Evolutionary conservation across 805 yeast genomes (phyloP), one percentile per base, ranked within the genome.

Genomic region (Candida chauliodis): DNA sequence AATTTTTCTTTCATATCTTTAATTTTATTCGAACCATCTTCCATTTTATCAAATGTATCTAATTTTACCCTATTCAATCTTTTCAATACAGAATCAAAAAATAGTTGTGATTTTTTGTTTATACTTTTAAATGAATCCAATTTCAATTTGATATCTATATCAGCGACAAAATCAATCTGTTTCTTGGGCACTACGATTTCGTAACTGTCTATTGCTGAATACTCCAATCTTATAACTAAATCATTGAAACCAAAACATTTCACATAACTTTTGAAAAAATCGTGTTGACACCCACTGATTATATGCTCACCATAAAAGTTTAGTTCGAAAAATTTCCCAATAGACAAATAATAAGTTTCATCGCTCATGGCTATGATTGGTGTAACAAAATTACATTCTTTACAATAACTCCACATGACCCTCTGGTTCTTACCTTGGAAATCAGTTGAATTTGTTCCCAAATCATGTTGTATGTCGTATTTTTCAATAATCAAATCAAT

Each of bases 401-500:
- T 85, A 58, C 99, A 93, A 47, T 75, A 79, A 55, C 95, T 85
- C 99, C 99, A 93, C 67, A 90, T 83, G 38, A 89, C 63, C 29
- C 95, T 79, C 9, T 81, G 79, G 33, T 57, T 59, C 21, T 51
- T 56, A 5, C 56, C 57, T 33, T 41, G 44, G 18, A 36, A 38
- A 27, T 53, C 48, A 14, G 53, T 48, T 10, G 50, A 51, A 17
- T 52, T 50, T 2, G 53, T 46, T 11, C 22, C 13, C 8, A 22
- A n/a, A 19, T 33, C 22, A 14, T 22, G 21, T 17, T 27, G 41
- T 15, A 41, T 37, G 11, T 61, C 67, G 27, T 52, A 50, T 40
- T 68, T 71, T 52, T 87, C 95, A 16, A 88, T 73, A 11, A 78
- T 71, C 26, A 90, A 81, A 51, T 84, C 95, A 10, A 93, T 73